Evolutionary conservation across 768 basidiomycete genomes (phyloP), one percentile per base, ranked within the genome.

Genomic region (Termitomyces sp.): DNA sequence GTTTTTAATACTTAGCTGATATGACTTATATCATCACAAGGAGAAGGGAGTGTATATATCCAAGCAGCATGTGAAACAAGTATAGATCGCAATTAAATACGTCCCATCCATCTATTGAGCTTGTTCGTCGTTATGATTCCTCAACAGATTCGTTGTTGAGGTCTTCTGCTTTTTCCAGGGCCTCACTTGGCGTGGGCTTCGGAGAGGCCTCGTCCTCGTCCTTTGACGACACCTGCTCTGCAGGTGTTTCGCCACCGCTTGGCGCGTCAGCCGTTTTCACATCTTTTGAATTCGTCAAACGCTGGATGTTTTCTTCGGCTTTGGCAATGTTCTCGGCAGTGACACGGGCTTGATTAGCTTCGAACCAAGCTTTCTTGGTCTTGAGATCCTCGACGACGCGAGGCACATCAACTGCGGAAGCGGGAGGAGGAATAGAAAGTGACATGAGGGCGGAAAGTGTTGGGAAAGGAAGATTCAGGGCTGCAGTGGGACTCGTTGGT

Each of bases 361-460:
- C 86, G 66, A 85, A 97, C 94, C 94, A 98, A 24, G 86, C 80
- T 76, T 94, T 94, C 81, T 98, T 99, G 51, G 84, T 91, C 72
- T 89, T 89, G 57, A 99, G 80, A 69, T 97, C 92, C 67, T 92
- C 90, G 56, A 98, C 78, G 48, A 93, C 84, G 54, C 92, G 89
- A 54, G 86, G 81, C 34, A 94, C 81, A 62, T 99, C 95, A 5
- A 79, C 75, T 42, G 80, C 71, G 12, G 87, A 87, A 18, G 84
- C 78, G 0, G 97, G 97, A 26, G 94, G 91, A 26, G 94, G 87
- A 66, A 99, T 98, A 34, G 93, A 92, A 42, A 98, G 79, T 16
- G 82, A 76, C 57, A 96, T 81, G 36, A 99, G 84, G 1, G 95
- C 97, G 48, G 89, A 81, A 45, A 99, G 84, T 6, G 90, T 94